Base-by-base conservation (phyloP, 2,329 filamentous ascomycete species). In the Biscogniauxia marginata region DNA sequence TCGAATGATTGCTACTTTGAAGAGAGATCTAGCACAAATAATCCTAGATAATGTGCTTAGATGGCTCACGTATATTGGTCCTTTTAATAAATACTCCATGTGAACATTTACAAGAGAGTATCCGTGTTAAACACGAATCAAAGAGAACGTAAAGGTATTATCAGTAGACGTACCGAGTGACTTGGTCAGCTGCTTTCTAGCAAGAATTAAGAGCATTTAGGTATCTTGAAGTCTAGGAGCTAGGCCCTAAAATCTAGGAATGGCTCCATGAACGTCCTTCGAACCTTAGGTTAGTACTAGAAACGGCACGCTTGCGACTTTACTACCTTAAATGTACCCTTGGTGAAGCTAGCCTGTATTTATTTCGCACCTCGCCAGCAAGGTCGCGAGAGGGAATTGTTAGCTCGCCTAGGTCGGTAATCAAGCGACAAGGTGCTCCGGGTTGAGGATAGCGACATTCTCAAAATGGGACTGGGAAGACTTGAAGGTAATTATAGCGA, bases 321-420 rank as follows among this genome's bases (percentile, higher is more conserved):
- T 48, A 59, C 52, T 20, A 59, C 56, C 5, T 53, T 43, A 13
- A 48, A 52, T 39, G 30, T 39, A 20, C 20, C 50, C 20, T 16
- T 25, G 20, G 46, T 52, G 24, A 57, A 57, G 22, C 52, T 55
- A 61, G 23, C 22, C 59, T 59, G 2, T 53, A 51, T 9, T 61
- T 45, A 22, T 61, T 61, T 24, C 59, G 59, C 30, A 61, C 55
- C 50, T 61, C 59, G n/a, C 55, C 53, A 8, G 56, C 30, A 55
- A 61, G 2, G 13, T 11, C 3, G 30, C 11, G 2, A 6, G 30
- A 16, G 13, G n/a, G 30, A 39, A 39, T n/a, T 11, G 9, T 39
- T n/a, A 39, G 2, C n/a, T 39, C 30, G 13, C 30, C 30, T 9
- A 39, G 1, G 30, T 39, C 30, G 30, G 30, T 39, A 4, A 39